These are phyloP conservation scores for Byssoonygena ceratinophila DNA, from an alignment of 2,329 filamentous ascomycete genomes.

Conservation along the genomic window DNA sequence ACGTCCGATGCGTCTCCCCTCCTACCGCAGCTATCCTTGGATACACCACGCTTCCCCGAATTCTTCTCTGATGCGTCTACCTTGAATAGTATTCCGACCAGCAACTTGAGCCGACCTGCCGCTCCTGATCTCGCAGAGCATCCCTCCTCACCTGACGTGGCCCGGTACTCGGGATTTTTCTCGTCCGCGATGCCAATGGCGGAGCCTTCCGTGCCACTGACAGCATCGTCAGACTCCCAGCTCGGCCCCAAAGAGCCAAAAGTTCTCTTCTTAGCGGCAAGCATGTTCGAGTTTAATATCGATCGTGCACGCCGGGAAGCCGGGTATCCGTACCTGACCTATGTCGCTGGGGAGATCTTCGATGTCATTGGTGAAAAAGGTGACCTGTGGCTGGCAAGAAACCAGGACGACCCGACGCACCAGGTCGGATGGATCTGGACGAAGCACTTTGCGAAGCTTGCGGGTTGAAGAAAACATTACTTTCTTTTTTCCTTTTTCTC, in stretches of 20 bases:
- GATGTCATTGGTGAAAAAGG: conserved; percentile 93
- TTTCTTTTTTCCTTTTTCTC: not conserved
- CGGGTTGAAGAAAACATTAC: conserved; percentile 10
- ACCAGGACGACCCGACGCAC: conserved; percentile 76
- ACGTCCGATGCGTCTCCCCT: conserved; percentile 26
- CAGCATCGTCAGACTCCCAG: not conserved
- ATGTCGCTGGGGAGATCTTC: conserved; percentile 88
- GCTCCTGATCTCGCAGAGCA: conserved; percentile 22
- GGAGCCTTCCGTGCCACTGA: conserved; percentile 43
- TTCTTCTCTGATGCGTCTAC: conserved; percentile 27
- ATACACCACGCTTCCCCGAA: conserved; percentile 37
- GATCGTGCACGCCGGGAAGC: conserved; percentile 83
- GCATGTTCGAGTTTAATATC: conserved; percentile 94
- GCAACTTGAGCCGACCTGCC: not conserved
- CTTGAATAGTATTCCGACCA: conserved; percentile 17
- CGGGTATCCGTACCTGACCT: conserved; percentile 91
- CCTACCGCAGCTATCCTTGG: conserved; percentile 37
- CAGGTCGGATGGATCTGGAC: conserved; percentile 97
- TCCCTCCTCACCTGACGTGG: conserved; percentile 33
- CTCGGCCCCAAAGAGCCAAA: conserved; percentile 36
- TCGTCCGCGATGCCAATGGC: conserved; percentile 76
- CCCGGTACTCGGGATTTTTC: conserved; percentile 65
- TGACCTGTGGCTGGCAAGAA: conserved; percentile 93
- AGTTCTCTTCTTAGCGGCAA: conserved; percentile 82
- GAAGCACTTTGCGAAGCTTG: conserved; percentile 72